Evolutionary conservation across 2,329 filamentous ascomycete species (phyloP).

Genomic region (Aspergillus flavus): DNA sequence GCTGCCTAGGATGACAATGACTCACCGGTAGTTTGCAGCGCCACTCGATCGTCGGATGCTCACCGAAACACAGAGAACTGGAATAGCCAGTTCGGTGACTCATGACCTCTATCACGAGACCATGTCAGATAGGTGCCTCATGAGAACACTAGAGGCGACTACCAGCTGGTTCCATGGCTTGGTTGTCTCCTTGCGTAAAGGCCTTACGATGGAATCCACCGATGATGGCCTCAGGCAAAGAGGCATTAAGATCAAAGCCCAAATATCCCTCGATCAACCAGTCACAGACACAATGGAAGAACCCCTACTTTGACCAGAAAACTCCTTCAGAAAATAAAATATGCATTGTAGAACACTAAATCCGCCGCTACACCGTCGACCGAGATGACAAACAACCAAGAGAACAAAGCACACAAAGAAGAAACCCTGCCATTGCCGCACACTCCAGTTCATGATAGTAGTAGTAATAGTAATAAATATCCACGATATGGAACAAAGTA

Average conservation of each 20-base stretch:
- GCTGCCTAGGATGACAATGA: not conserved
- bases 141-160: not conserved
- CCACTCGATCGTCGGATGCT: not conserved
- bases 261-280: not conserved
- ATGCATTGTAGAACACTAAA: not conserved
- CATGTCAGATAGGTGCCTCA: not conserved
- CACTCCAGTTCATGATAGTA: constrained; percentile 32
- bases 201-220: not conserved
- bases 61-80: not conserved
- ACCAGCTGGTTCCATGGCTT: not conserved
- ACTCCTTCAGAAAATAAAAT: not conserved
- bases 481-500: constrained; percentile 17
- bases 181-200: not conserved
- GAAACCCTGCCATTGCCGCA: constrained; percentile 32
- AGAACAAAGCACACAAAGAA: constrained; percentile 13
- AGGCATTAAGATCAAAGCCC: not conserved
- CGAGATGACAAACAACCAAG: not conserved
- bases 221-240: not conserved
- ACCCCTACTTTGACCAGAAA: not conserved
- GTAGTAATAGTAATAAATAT: constrained; percentile 11
- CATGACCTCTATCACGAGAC: not conserved
- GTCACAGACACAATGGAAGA: not conserved
- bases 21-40: not conserved
- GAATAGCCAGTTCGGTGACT: not conserved
- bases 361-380: not conserved